Percentiles rank a stretch among this genome's conserved stretches.
These are phyloP conservation scores for Penicillium canescens DNA, from an alignment of 495 filamentous ascomycete species.

Conservation along the genomic window DNA sequence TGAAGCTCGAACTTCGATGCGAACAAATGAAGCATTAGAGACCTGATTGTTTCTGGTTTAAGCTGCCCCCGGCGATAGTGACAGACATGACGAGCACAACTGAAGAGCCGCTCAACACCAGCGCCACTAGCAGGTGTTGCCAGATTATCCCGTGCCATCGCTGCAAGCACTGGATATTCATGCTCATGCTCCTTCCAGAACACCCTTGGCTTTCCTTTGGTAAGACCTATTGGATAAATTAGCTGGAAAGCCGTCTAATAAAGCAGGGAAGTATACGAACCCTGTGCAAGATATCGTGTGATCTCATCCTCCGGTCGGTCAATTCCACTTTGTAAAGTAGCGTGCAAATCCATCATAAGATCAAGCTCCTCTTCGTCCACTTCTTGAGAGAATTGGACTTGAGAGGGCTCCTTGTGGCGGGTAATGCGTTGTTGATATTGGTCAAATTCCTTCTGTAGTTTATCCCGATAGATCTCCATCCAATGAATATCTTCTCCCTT, in stretches of 20 bases:
- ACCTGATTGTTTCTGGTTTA: background rate
- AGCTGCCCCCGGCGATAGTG: slow-evolving; percentile 8
- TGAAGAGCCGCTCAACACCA: slow-evolving; percentile 17
- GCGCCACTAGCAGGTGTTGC: slow-evolving; percentile 11
- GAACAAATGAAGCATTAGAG: background rate
- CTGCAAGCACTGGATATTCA: slow-evolving; percentile 10
- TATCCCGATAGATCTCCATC: slow-evolving; percentile 3
- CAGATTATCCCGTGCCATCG: slow-evolving; percentile 9
- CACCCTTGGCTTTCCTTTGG: background rate
- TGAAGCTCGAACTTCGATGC: slow-evolving; percentile 4
- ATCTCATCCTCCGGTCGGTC: background rate
- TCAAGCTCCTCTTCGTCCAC: background rate
- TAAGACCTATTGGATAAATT: background rate
- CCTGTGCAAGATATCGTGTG: slow-evolving; percentile 12
- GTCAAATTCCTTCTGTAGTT: slow-evolving; percentile 5
- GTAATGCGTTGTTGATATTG: no score
- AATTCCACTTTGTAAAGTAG: background rate
- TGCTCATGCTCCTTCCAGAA: slow-evolving; percentile 15
- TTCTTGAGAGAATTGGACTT: no score
- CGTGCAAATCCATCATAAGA: background rate
- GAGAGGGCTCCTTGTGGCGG: no score
- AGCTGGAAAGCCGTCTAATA: no score
- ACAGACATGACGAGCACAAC: slow-evolving; percentile 13
- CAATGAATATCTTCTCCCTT: slow-evolving; percentile 4
- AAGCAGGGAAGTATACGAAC: background rate